Evolutionary conservation across 2,329 filamentous ascomycete genomes (phyloP).

Genomic region (Penicillium sp.): DNA sequence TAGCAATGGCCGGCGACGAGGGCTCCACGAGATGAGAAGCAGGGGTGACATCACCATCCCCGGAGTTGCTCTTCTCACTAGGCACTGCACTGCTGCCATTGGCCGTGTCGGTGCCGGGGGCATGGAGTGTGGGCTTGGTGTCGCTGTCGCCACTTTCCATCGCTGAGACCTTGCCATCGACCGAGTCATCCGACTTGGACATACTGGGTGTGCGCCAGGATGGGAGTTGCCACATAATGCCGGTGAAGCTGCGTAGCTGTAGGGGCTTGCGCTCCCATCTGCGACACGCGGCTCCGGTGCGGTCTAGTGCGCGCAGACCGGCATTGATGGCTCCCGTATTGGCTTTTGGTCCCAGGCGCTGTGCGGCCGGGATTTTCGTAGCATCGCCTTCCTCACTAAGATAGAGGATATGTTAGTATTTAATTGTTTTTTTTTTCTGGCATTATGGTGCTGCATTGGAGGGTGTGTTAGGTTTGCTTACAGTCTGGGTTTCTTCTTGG

Average conservation of each 20-base stretch:
- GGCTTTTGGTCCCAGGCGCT: constrained; percentile 92
- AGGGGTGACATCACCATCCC: constrained; percentile 48
- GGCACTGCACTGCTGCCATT: constrained; percentile 50
- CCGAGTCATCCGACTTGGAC: constrained; percentile 53
- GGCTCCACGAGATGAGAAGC: constrained; percentile 51
- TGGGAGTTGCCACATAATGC: constrained; percentile 74
- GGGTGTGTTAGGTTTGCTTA: constrained; percentile 54
- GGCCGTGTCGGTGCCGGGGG: constrained; percentile 19
- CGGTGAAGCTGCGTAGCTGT: constrained; percentile 87
- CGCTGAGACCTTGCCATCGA: constrained; percentile 56
- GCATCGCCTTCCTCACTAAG: constrained; percentile 52
- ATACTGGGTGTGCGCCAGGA: constrained; percentile 67
- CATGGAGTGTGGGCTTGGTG: constrained; percentile 54
- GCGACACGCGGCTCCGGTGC: constrained; percentile 85
- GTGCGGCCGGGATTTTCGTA: constrained; percentile 44
- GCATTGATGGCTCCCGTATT: constrained; percentile 98
- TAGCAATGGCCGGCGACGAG: constrained; percentile 48
- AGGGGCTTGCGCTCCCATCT: constrained; percentile 85
- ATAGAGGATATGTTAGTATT: not conserved
- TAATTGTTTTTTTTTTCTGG: too few relatives aligned
- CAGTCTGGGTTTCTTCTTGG: constrained; percentile 94
- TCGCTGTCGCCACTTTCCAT: constrained; percentile 57
- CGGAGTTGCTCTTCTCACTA: constrained; percentile 60
- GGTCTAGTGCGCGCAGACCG: constrained; percentile 87
- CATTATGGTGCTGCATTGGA: not conserved